Base-by-base conservation (phyloP, 2,329 filamentous ascomycete species). In the Colletotrichum lupini region DNA sequence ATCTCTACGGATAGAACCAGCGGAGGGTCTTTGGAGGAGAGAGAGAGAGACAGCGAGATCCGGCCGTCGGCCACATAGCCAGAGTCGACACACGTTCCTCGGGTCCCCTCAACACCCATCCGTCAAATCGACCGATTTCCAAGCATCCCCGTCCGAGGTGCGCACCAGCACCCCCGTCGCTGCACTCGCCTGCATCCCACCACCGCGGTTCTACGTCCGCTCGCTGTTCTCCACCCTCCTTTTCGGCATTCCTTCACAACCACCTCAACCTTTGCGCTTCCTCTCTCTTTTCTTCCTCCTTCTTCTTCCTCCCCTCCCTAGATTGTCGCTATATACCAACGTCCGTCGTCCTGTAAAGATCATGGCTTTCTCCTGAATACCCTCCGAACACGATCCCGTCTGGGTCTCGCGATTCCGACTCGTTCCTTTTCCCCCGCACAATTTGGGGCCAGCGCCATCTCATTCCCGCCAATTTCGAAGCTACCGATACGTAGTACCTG, bases 321-420 rank as follows among this genome's bases (percentile, higher is more conserved):
- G 52, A 66, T 65, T 26, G 28, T 59, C 61, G 32, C 30, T 35
- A 64, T 60, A 28, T 58, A 63, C 52, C 57, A 62, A 49, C 30
- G 52, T 64, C 53, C 32, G 65, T 65, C 66, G 57, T 46, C 32
- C 63, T 52, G 64, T 32, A 52, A 49, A 26, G 53, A 35, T 46
- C 55, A 75, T 75, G 73, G 67, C 62, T 52, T 63, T 66, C 67
- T 75, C 71, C 57, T 75, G 64, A 74, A 58, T 9, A 6, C 2
- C 58, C 26, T n/a, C 58, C 66, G 71, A 73, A 60, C 70, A 62
- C 67, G 66, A 70, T 74, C 62, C 60, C 61, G 30, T 64, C 49
- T 37, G 73, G 70, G 70, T 61, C 67, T 71, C 71, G 73, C 71
- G 61, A 71, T 74, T 75, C 61, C 71, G 70, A 74, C 62, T 60